Evolutionary conservation across 1,284 basidiomycete genomes (phyloP), one percentile per base, ranked within the genome.

Genomic region (Trametes hirsuta): DNA sequence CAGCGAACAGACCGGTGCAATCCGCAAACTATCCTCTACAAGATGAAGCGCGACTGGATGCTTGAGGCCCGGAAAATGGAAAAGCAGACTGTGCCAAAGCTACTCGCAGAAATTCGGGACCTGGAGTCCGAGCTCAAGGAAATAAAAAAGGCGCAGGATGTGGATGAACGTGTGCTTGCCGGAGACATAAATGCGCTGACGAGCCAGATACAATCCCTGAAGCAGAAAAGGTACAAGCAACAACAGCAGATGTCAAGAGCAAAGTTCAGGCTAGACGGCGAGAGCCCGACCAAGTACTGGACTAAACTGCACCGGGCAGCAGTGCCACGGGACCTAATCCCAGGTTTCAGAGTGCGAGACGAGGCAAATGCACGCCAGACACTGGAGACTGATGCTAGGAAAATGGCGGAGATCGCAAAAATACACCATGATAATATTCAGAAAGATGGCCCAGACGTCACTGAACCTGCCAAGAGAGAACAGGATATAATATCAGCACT

Each of bases 201-300:
- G 0, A 21, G 14, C 3, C 47, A 50, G 8, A 37, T 62, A 1
- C 3, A 8, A 10, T 3, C 21, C 2, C 44, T 49, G 0, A 47
- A 47, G 18, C n/a, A 15, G 4, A 53, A 41, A 5, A 11, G 53
- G 0, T 1, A 35, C 0, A 44, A 47, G 4, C 47, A 58, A 9
- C 30, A 22, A 18, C 48, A 58, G 18, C 4, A 15, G 6, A 37
- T 22, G 2, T 30, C 24, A 1, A 22, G 47, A 4, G 52, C 58
- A 1, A 25, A 36, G 2, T 37, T 63, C 59, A 50, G 61, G 0
- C 10, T 73, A 0, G 65, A 75, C 40, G 73, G 73, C 0, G 77
- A 80, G 56, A 69, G 66, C 0, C 68, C 74, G 0, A 57, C 58
- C 4, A 74, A 74, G 55, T 70, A 68, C 54, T 79, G 77, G 76